Base-by-base conservation (phyloP, 169 alveolate species). In the Miamiensis avidus region DNA sequence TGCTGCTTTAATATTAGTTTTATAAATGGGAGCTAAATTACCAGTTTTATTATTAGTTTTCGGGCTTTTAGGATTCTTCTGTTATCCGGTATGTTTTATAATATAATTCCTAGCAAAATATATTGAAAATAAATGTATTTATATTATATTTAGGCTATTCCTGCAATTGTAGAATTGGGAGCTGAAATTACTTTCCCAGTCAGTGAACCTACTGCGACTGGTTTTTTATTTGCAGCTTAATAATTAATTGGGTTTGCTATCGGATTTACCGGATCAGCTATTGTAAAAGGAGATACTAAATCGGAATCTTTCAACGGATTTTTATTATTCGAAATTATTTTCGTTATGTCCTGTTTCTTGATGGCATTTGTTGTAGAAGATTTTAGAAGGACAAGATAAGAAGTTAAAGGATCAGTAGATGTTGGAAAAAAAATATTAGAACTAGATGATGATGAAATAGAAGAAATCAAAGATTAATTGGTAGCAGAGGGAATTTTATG, bases 131-230 rank as follows among this genome's bases (percentile, higher is more conserved):
- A 31, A 31, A 1, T 77, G 20, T 77, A 77, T 33, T n/a, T 77
- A 33, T 25, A 33, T 69, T 11, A 69, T 69, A 32, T 77, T 77
- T 31, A 64, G n/a, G 82, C 33, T 1, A 33, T 77, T 27, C 29
- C 82, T 4, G 28, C 74, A 25, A n/a, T 77, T 26, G 74, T 77
- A 0, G 82, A 77, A 33, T 33, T 77, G 25, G 82, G 82, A 33
- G 28, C 74, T 33, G 82, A 77, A 77, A 33, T 77, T 25, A 69
- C 74, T 34, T 77, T 31, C 72, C 82, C 82, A 25, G 82, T 77
- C 28, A 27, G 74, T 26, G 74, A 77, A 33, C 69, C 69, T 11
- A 49, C 20, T 11, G 69, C 69, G 26, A 49, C 69, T 20, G 69
- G 69, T 11, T 49, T 49, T 49, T 49, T 49, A 20, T 49, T 49